phyloP scores from a whole-genome alignment of 805 yeast genomes.

The Hermanozyma aechmeae region DNA sequence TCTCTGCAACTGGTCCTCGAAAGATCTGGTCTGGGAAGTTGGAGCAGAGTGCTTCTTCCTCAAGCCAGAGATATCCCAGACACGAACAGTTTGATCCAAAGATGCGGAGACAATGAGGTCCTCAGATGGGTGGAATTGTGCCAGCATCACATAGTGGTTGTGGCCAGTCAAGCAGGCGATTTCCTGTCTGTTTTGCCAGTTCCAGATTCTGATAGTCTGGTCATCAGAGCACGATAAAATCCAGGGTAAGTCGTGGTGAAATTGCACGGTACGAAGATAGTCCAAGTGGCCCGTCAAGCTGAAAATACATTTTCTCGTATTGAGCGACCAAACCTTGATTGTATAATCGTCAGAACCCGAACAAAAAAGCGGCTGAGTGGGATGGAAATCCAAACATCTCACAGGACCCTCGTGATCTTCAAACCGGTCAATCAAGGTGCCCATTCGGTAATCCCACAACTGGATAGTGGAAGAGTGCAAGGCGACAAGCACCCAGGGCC shows the following conservation, averaged over 20 bases:
- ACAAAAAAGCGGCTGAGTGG: conserved; percentile 93
- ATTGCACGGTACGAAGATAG: conserved; percentile 86
- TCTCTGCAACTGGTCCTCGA: conserved; percentile 54
- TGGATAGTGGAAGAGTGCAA: conserved; percentile 97
- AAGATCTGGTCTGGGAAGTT: conserved; percentile 35
- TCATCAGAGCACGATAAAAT: conserved; percentile 93
- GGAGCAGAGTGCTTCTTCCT: conserved; percentile 90
- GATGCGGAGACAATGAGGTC: conserved; percentile 94
- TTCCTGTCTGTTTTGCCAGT: conserved; percentile 98
- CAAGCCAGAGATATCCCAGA: conserved; percentile 95
- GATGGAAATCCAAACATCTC: conserved; percentile 91
- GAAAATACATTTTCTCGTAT: conserved; percentile 83
- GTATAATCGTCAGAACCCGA: conserved; percentile 97
- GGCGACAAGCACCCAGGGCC: conserved; percentile 95
- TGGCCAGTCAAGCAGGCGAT: conserved; percentile 97
- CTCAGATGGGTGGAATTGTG: conserved; percentile 93
- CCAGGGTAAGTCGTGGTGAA: conserved; percentile 97
- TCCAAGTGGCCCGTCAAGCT: conserved; percentile 91
- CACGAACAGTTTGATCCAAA: conserved; percentile 96
- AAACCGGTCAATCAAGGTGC: conserved; percentile 88
- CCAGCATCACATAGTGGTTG: conserved; percentile 96
- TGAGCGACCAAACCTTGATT: conserved; percentile 92
- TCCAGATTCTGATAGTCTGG: conserved; percentile 98
- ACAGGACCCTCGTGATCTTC: conserved; percentile 99
- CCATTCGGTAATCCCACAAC: conserved; percentile 99